phyloP scores from a whole-genome alignment of 2,329 filamentous ascomycete genomes.

The Colletotrichum salicis region DNA sequence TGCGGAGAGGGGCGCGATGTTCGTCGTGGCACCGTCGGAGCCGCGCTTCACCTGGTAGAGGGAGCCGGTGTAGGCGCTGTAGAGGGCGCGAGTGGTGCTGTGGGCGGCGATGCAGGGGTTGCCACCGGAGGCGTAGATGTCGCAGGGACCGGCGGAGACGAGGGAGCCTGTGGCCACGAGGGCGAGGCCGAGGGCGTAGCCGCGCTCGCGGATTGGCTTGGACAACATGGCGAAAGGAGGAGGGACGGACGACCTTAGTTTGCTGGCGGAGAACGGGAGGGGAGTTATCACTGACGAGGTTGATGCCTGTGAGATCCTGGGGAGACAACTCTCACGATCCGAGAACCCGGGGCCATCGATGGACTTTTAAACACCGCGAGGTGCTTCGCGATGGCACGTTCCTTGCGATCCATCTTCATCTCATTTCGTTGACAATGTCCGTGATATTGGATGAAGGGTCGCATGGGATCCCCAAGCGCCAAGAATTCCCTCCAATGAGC shows the following conservation, averaged over 20 bases:
- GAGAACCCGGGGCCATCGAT: background rate
- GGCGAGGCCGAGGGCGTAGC: slow-evolving; percentile 40
- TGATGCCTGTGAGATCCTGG: background rate
- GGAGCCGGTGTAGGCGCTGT: slow-evolving; percentile 60
- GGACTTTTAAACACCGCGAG: background rate
- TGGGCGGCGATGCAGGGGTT: slow-evolving; percentile 74
- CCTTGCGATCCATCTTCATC: background rate
- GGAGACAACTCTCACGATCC: background rate
- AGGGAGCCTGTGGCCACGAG: slow-evolving; percentile 51
- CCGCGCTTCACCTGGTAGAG: slow-evolving; percentile 70
- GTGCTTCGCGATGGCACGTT: background rate
- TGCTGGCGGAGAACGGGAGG: background rate
- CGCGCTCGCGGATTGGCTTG: background rate
- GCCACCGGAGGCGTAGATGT: slow-evolving; percentile 67
- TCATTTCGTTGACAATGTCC: background rate
- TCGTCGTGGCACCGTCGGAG: slow-evolving; percentile 59
- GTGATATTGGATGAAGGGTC: background rate
- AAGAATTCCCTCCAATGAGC: slow-evolving; percentile 18
- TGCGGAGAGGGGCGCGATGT: slow-evolving; percentile 62
- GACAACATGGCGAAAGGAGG: slow-evolving; percentile 11
- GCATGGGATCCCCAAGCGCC: background rate
- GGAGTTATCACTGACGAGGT: no score
- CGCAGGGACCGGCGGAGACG: slow-evolving; percentile 66
- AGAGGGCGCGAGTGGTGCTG: slow-evolving; percentile 72
- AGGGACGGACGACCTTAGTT: background rate